Conservation (phyloP, 2,329 filamentous ascomycete species). For the Ceratocystis colombiana region DNA sequence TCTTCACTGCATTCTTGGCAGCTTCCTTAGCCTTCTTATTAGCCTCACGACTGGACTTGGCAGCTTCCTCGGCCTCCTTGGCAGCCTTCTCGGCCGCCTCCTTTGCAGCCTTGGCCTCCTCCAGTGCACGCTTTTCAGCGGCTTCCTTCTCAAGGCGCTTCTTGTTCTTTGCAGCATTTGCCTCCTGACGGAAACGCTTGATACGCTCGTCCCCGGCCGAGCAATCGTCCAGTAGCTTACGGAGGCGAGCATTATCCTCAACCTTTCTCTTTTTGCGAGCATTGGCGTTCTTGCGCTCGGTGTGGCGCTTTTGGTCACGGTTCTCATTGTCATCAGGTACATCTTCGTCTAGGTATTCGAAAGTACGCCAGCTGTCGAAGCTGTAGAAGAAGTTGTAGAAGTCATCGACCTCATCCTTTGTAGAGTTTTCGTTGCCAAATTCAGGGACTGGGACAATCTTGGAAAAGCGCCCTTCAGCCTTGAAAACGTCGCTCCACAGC, state of each 20-base stretch:
- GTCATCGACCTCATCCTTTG: slow-evolving; percentile 78
- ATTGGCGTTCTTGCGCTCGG: slow-evolving; percentile 97
- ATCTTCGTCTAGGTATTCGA: slow-evolving; percentile 98
- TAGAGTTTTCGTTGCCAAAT: slow-evolving; percentile 74
- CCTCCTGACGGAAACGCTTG: slow-evolving; percentile 90
- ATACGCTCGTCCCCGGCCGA: slow-evolving; percentile 84
- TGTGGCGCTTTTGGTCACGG: slow-evolving; percentile 96
- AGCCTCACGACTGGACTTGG: slow-evolving; percentile 73
- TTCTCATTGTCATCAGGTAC: slow-evolving; percentile 98
- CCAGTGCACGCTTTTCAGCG: slow-evolving; percentile 73
- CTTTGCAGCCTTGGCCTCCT: slow-evolving; percentile 76
- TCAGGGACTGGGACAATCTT: slow-evolving; percentile 78
- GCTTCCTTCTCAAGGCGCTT: slow-evolving; percentile 84
- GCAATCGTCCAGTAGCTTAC: slow-evolving; percentile 79
- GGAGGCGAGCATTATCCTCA: slow-evolving; percentile 85
- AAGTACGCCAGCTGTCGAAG: slow-evolving; percentile 95
- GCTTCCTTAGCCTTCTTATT: slow-evolving; percentile 97
- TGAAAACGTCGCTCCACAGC: slow-evolving; percentile 83
- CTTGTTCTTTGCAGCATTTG: slow-evolving; percentile 92
- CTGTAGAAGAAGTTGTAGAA: slow-evolving; percentile 99
- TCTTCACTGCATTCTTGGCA: slow-evolving; percentile 97
- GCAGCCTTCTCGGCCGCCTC: slow-evolving; percentile 69
- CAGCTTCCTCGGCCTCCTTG: slow-evolving; percentile 75
- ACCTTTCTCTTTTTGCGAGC: slow-evolving; percentile 99
- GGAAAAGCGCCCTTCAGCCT: slow-evolving; percentile 85